Evolutionary conservation across 805 yeast species (phyloP).

Genomic region (Nakazawaea laoshanensis): DNA sequence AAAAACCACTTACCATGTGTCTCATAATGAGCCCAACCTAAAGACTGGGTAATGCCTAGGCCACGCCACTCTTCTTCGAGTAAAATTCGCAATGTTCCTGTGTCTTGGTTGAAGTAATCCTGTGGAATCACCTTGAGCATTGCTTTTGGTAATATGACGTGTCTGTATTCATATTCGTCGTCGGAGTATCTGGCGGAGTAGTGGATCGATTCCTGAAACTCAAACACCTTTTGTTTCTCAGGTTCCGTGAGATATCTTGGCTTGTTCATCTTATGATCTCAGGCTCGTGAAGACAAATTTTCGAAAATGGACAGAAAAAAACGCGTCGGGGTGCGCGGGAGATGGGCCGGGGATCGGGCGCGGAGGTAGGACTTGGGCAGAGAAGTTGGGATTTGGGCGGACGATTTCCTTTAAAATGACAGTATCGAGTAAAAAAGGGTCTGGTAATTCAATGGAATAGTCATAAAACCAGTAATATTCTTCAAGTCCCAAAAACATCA

Average conservation of each 20-base stretch:
- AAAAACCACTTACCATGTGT: conserved; percentile 58
- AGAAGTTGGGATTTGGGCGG: no score
- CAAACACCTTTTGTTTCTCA: conserved; percentile 80
- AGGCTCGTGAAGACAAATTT: no score
- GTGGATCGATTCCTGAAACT: conserved; percentile 89
- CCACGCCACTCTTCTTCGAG: conserved; percentile 99
- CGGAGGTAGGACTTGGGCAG: no score
- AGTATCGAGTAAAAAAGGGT: no score
- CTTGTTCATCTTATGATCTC: conserved; percentile 34
- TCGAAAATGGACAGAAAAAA: no score
- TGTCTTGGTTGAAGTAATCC: conserved; percentile 88
- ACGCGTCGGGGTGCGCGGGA: no score
- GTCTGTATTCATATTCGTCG: conserved; percentile 88
- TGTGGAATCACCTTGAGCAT: conserved; percentile 91
- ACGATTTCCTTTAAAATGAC: no score
- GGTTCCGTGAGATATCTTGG: conserved; percentile 71
- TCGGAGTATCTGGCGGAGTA: conserved; percentile 92
- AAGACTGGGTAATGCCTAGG: conserved; percentile 90
- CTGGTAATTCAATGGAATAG: no score
- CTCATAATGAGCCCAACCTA: conserved; percentile 98
- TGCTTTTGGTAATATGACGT: conserved; percentile 93
- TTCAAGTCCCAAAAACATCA: no score
- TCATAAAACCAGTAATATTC: no score
- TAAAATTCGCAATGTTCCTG: conserved; percentile 86
- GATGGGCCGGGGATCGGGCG: no score